These are phyloP conservation scores for Trichoderma arundinaceum DNA, from an alignment of 2,329 filamentous ascomycete genomes.

Conservation along the genomic window DNA sequence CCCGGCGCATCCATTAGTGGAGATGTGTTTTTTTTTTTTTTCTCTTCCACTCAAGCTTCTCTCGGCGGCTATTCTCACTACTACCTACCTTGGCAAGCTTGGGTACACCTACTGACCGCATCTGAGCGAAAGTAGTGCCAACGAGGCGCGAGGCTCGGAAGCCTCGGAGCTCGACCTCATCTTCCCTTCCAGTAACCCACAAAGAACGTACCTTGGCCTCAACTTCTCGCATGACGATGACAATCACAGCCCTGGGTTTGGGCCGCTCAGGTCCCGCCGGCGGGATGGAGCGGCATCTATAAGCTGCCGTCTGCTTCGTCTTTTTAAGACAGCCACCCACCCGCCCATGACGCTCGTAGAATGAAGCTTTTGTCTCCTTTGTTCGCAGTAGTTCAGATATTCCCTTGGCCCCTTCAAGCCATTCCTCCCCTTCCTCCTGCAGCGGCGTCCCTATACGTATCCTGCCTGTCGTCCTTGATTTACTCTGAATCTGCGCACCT, in stretches of 20 bases:
- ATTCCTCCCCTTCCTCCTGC: neutral
- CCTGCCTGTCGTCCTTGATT: neutral
- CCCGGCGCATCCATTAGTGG: slow-evolving; percentile 14
- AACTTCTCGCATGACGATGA: slow-evolving; percentile 15
- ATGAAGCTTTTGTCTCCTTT: slow-evolving; percentile 2
- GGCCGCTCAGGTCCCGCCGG: slow-evolving; percentile 26
- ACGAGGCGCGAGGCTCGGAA: slow-evolving; percentile 27
- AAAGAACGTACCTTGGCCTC: neutral
- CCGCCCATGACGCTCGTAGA: slow-evolving; percentile 17
- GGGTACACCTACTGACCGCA: slow-evolving; percentile 25
- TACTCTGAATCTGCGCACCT: slow-evolving; percentile 2
- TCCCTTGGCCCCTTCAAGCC: neutral
- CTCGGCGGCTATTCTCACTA: slow-evolving; percentile 2
- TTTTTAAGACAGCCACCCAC: slow-evolving; percentile 25
- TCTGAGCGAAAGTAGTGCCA: slow-evolving; percentile 2
- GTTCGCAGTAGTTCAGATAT: neutral
- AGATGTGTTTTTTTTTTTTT: neutral
- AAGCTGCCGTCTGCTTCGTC: slow-evolving; percentile 24
- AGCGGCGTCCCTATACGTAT: slow-evolving; percentile 15
- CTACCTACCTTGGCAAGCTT: slow-evolving; percentile 16
- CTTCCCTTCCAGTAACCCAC: slow-evolving; percentile 10
- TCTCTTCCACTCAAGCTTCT: slow-evolving; percentile 7
- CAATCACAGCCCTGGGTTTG: slow-evolving; percentile 19
- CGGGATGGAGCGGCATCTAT: slow-evolving; percentile 23
- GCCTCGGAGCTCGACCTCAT: slow-evolving; percentile 25